These are phyloP conservation scores for Ochetophila trinervis DNA, from an alignment of 306 rosid species.

Conservation along the genomic window DNA sequence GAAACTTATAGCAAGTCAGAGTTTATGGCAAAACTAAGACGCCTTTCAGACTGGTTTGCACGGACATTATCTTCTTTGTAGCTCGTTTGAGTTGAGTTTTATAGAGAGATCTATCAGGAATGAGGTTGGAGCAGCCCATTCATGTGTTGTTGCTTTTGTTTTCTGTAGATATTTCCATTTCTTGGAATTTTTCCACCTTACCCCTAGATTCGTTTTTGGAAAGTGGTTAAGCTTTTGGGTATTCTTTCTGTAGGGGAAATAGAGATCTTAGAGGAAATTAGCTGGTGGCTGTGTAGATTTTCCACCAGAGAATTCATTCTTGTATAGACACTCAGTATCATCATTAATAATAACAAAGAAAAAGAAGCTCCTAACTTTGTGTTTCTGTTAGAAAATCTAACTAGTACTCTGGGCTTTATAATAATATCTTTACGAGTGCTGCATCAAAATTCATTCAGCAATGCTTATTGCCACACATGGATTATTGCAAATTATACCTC, in stretches of 20 bases:
- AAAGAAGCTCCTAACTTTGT: neutral
- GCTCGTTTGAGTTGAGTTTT: slow-evolving; percentile 21
- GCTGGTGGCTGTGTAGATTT: slow-evolving; percentile 47
- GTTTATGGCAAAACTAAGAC: slow-evolving; percentile 47
- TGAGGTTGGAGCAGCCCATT: slow-evolving; percentile 36
- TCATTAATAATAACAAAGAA: slow-evolving; percentile 36
- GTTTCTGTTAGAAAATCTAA: no score
- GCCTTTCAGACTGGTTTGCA: slow-evolving; percentile 81
- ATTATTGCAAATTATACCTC: no score
- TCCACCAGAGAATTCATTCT: slow-evolving; percentile 50
- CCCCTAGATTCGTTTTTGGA: slow-evolving; percentile 22
- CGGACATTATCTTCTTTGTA: slow-evolving; percentile 53
- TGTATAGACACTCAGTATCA: slow-evolving; percentile 52
- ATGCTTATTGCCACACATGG: no score
- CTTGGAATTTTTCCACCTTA: slow-evolving; percentile 15
- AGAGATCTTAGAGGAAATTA: slow-evolving; percentile 38
- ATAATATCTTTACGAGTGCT: no score
- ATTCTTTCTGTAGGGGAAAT: slow-evolving; percentile 21
- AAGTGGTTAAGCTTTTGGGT: slow-evolving; percentile 23
- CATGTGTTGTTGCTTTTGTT: slow-evolving; percentile 23
- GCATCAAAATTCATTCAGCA: no score
- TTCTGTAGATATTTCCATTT: slow-evolving; percentile 45
- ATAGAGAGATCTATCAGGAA: slow-evolving; percentile 24
- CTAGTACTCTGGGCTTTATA: no score
- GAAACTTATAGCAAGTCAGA: slow-evolving; percentile 55